Base-by-base conservation (phyloP, 768 basidiomycete species). In the Tulasnella sp. region DNA sequence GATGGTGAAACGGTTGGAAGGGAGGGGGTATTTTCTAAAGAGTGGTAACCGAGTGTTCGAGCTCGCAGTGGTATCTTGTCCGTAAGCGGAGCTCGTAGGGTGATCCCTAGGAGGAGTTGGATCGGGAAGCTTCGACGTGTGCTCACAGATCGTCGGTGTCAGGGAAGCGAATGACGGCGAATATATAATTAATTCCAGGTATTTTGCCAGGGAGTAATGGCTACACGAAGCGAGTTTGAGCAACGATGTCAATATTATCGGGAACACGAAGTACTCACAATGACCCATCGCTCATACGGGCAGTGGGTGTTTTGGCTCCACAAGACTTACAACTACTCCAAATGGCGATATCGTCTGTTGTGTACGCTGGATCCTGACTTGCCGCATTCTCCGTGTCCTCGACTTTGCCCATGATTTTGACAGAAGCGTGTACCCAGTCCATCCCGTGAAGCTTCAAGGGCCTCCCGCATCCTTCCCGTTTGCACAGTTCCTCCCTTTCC, bases 141-240 rank as follows among this genome's bases (percentile, higher is more conserved):
- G 81, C 56, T 70, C 70, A 58, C 81, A 83, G 7, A 80, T 61
- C 0, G 70, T 42, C 2, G 52, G 52, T 69, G 6, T 69, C 66
- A 7, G 74, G 50, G 0, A 51, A 62, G 52, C 65, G 68, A 6
- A 78, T 55, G 65, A 50, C 0, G 71, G 69, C 1, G 77, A 75
- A 62, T 77, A 80, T 6, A 77, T 59, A 1, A 77, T 65, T 3
- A 81, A 63, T 64, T 82, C 80, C 14, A 81, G 66, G 61, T 73
- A 81, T 63, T 82, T 82, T 15, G 74, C 76, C 57, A 75, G 80
- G 0, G 80, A 80, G 43, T 74, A 69, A 6, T 81, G 63, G 54
- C 80, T 80, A 46, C 25, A 7, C 12, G 21, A 57, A 19, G 8
- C n/a, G 27, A 41, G 36, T 39, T 45, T 39, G 36, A 50, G n/a